These are phyloP conservation scores for Rhodotorula mucilaginosa DNA, from an alignment of 1,284 basidiomycete genomes.

Conservation along the genomic window DNA sequence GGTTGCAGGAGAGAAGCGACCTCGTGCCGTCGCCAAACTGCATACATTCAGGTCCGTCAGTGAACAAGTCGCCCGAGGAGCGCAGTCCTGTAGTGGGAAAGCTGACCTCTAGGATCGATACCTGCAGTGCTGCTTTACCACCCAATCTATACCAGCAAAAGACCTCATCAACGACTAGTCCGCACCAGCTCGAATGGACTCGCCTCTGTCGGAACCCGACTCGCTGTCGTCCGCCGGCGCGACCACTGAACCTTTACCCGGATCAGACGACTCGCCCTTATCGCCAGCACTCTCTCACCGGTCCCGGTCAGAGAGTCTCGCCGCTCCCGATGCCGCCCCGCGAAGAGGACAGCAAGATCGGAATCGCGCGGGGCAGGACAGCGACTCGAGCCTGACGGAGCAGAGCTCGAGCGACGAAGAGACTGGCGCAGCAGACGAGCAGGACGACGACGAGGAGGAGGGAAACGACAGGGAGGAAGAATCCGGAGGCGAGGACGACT, in stretches of 20 bases:
- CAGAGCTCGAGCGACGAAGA: constrained; percentile 24
- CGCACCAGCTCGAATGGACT: constrained; percentile 9
- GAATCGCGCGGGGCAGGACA: constrained; percentile 18
- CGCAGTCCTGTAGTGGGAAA: neutral
- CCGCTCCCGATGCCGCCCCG: neutral
- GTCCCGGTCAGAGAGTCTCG: neutral
- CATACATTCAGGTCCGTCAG: constrained; percentile 1
- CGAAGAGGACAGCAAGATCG: neutral
- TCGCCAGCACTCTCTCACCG: constrained; percentile 1
- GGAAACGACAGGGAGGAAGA: neutral
- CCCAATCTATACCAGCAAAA: no score
- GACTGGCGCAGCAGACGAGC: neutral
- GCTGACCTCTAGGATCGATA: neutral
- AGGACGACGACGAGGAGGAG: neutral
- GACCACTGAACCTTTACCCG: constrained; percentile 36
- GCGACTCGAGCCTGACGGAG: constrained; percentile 37
- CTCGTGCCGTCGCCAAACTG: neutral
- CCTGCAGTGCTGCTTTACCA: neutral
- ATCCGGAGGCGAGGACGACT: neutral
- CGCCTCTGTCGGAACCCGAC: constrained; percentile 35
- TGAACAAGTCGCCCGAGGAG: no score
- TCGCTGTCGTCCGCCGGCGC: constrained; percentile 38
- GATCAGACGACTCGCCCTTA: constrained; percentile 13
- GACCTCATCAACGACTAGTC: neutral
- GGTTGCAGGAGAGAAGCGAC: no score